These are phyloP conservation scores for Papiliotrema laurentii DNA, from an alignment of 1,284 basidiomycete species.

Conservation along the genomic window DNA sequence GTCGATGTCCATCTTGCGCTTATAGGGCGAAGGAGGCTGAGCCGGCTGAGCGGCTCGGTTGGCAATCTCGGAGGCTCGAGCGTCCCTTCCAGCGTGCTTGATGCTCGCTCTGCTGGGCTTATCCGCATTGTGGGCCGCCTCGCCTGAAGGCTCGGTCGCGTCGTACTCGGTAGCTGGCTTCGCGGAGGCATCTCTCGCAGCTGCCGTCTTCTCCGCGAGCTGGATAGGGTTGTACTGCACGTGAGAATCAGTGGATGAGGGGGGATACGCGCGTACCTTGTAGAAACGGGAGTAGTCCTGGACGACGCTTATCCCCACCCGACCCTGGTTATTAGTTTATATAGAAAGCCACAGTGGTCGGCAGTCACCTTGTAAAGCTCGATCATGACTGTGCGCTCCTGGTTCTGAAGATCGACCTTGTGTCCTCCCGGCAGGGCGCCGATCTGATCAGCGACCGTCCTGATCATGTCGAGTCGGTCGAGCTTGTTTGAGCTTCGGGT, in stretches of 20 bases:
- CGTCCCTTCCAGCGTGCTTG: too few species aligned
- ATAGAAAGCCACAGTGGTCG: neutral
- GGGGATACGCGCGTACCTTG: too few species aligned
- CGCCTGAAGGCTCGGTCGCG: too few species aligned
- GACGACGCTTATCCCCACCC: slow-evolving; percentile 33
- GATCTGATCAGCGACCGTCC: slow-evolving; percentile 34
- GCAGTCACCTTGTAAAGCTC: slow-evolving; percentile 35
- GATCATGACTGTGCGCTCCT: slow-evolving; percentile 35
- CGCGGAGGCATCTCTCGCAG: neutral
- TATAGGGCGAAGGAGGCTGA: too few species aligned
- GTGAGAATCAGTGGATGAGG: too few species aligned
- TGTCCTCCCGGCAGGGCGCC: slow-evolving; percentile 25
- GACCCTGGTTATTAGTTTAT: slow-evolving; percentile 22
- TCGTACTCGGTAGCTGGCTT: neutral
- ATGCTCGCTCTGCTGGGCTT: too few species aligned
- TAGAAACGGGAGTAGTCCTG: slow-evolving; percentile 36
- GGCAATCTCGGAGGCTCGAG: too few species aligned
- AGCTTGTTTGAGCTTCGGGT: slow-evolving; percentile 32
- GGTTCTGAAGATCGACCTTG: slow-evolving; percentile 36
- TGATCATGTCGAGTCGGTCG: slow-evolving; percentile 39
- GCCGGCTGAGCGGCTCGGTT: too few species aligned
- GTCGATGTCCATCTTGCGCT: too few species aligned
- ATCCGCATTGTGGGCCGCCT: too few species aligned
- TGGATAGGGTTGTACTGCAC: slow-evolving; percentile 14
- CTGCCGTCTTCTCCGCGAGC: slow-evolving; percentile 12